Evolutionary conservation across 805 yeast genomes (phyloP).

Genomic region (Wickerhamomyces bisporus): DNA sequence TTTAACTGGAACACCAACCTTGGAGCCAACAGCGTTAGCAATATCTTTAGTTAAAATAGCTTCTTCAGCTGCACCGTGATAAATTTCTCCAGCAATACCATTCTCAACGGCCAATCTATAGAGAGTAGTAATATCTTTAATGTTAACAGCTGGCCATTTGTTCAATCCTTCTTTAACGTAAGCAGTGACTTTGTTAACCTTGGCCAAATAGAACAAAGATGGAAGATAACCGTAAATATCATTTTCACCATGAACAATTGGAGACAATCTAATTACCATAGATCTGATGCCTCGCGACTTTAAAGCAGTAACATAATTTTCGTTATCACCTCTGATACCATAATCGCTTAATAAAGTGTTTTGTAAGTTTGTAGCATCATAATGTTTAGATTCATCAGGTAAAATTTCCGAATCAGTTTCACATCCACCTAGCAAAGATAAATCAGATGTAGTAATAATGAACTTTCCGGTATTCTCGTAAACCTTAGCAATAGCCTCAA

Average conservation of each 20-base stretch:
- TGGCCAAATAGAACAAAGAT: constrained; percentile 22
- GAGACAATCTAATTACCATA: constrained; percentile 25
- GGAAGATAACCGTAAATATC: constrained; percentile 26
- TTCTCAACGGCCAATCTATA: constrained; percentile 25
- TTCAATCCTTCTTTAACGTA: constrained; percentile 32
- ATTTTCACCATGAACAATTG: constrained; percentile 30
- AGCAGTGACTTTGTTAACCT: constrained; percentile 25
- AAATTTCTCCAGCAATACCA: constrained; percentile 22
- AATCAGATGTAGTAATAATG: background rate
- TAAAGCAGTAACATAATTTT: constrained; percentile 11
- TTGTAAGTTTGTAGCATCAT: background rate
- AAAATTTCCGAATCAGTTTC: background rate
- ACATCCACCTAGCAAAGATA: background rate
- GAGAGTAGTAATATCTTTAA: constrained; percentile 28
- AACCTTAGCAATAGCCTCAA: constrained; percentile 11
- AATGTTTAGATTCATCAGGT: background rate
- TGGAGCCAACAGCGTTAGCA: constrained; percentile 23
- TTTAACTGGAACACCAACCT: constrained; percentile 10
- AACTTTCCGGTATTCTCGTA: background rate
- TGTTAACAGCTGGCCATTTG: constrained; percentile 29
- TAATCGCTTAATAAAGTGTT: background rate
- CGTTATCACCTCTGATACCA: constrained; percentile 12
- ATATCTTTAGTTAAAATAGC: constrained; percentile 22
- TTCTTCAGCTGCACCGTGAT: constrained; percentile 24
- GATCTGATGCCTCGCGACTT: constrained; percentile 25